Evolutionary conservation across 2,329 filamentous ascomycete species (phyloP).

Genomic region (Aspergillus phoenicis): DNA sequence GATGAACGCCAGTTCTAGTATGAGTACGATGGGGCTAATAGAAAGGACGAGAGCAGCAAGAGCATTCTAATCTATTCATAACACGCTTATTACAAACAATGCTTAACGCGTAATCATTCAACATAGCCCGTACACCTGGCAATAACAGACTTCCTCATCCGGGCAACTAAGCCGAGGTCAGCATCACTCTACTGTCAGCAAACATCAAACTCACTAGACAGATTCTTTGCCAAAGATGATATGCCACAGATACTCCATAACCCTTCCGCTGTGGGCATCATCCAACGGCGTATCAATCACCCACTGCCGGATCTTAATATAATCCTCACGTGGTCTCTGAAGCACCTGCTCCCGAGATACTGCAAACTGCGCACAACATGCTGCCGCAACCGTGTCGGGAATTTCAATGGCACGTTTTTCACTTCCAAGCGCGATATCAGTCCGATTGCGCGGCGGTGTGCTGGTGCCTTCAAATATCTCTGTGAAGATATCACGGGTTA

Average conservation of each 20-base stretch:
- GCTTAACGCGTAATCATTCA: conserved; percentile 8
- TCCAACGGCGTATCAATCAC: conserved; percentile 57
- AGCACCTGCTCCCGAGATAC: conserved; percentile 58
- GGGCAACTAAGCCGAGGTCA: conserved; percentile 25
- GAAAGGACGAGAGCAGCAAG: neutral
- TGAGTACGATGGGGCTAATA: neutral
- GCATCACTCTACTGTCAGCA: neutral
- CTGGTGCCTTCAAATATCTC: conserved; percentile 45
- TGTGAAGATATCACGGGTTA: conserved; percentile 40
- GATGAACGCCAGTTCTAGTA: too few species aligned
- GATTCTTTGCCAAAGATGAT: conserved; percentile 52
- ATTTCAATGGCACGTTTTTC: conserved; percentile 39
- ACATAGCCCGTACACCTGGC: conserved; percentile 41
- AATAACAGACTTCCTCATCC: conserved; percentile 39
- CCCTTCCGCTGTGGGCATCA: conserved; percentile 60
- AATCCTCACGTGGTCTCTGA: conserved; percentile 54
- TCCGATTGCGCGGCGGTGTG: conserved; percentile 35
- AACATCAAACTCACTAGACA: conserved; percentile 38
- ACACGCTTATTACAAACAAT: too few species aligned
- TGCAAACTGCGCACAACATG: conserved; percentile 70
- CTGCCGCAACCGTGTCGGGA: conserved; percentile 55
- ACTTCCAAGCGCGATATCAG: conserved; percentile 1
- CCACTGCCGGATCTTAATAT: conserved; percentile 62
- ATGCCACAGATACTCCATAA: conserved; percentile 71
- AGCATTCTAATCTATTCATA: too few species aligned